Percentiles rank a stretch among this genome's conserved stretches.
phyloP scores from a whole-genome alignment of 768 basidiomycete species.

The Mycena floridula region DNA sequence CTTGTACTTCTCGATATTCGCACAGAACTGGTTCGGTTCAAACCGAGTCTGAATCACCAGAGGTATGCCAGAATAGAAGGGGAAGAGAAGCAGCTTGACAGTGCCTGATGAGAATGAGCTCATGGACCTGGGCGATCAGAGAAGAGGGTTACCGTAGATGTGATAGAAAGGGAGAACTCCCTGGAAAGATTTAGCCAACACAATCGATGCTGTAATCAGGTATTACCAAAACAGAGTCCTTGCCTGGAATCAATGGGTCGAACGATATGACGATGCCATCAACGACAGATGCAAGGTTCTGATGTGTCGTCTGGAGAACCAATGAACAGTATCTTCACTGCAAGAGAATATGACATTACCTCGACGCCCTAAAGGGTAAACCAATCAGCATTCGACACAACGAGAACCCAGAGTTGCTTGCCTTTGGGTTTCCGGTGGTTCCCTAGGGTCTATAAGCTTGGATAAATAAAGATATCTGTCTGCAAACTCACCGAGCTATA shows the following conservation, averaged over 20 bases:
- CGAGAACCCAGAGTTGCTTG: neutral
- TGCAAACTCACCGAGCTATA: conserved; percentile 3
- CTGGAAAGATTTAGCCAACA: too few relatives aligned
- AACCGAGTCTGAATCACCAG: conserved; percentile 62
- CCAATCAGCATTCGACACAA: neutral
- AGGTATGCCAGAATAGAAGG: conserved; percentile 42
- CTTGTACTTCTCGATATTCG: conserved; percentile 57
- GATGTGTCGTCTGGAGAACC: conserved; percentile 54
- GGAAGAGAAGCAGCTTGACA: conserved; percentile 57
- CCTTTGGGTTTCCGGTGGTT: conserved; percentile 74
- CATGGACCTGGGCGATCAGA: neutral
- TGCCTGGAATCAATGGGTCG: conserved; percentile 27
- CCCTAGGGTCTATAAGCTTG: conserved; percentile 30
- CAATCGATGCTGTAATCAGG: too few relatives aligned
- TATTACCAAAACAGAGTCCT: conserved; percentile 49
- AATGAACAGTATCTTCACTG: too few relatives aligned
- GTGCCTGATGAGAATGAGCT: conserved; percentile 31
- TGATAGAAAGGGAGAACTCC: conserved; percentile 61
- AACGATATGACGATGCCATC: conserved; percentile 43
- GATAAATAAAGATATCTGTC: neutral
- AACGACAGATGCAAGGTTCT: conserved; percentile 58
- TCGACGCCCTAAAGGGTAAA: conserved; percentile 42
- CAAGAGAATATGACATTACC: conserved; percentile 25
- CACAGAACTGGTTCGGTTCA: conserved; percentile 63
- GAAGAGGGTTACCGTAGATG: conserved; percentile 31